Percentiles rank a stretch among this genome's conserved stretches.
Conservation (phyloP, 2,329 filamentous ascomycete species). For the Colletotrichum euphorbiae region DNA sequence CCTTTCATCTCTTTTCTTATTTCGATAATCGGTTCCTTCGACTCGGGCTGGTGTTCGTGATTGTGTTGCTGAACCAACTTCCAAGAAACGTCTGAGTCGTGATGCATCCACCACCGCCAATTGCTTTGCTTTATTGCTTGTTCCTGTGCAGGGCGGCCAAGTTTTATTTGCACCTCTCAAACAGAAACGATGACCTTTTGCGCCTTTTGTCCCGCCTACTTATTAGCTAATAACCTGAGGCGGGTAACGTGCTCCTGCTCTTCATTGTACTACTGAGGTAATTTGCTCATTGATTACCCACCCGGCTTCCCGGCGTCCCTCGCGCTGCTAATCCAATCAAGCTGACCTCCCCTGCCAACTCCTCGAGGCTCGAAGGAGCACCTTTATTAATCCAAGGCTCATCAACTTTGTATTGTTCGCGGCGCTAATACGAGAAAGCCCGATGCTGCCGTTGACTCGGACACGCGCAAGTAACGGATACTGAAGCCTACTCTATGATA, state of each 20-base stretch:
- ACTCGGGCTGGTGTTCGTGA: neutral
- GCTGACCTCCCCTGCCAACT: neutral
- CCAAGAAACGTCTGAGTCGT: conserved; percentile 30
- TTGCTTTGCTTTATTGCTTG: conserved; percentile 3
- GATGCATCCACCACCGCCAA: conserved; percentile 24
- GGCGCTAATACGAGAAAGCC: conserved; percentile 18
- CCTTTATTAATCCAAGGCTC: neutral
- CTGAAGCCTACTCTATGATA: conserved; percentile 1
- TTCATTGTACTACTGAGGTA: neutral
- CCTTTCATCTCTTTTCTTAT: conserved; percentile 33
- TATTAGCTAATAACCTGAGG: neutral
- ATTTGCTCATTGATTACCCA: neutral
- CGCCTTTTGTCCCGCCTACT: neutral
- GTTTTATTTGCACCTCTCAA: conserved; percentile 20
- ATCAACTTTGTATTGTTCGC: neutral
- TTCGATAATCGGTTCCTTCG: conserved; percentile 15
- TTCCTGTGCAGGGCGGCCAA: conserved; percentile 26
- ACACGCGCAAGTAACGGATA: conserved; percentile 18
- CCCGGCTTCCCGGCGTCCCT: conserved; percentile 5
- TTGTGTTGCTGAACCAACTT: conserved; percentile 12
- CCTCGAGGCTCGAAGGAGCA: too few relatives aligned
- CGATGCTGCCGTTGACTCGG: conserved; percentile 26
- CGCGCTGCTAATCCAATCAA: conserved; percentile 8
- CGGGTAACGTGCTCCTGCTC: neutral
- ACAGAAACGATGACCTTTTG: conserved; percentile 8